Conservation (phyloP, 192 early-diverging fungal genomes). For the Dimargaris verticillata region DNA sequence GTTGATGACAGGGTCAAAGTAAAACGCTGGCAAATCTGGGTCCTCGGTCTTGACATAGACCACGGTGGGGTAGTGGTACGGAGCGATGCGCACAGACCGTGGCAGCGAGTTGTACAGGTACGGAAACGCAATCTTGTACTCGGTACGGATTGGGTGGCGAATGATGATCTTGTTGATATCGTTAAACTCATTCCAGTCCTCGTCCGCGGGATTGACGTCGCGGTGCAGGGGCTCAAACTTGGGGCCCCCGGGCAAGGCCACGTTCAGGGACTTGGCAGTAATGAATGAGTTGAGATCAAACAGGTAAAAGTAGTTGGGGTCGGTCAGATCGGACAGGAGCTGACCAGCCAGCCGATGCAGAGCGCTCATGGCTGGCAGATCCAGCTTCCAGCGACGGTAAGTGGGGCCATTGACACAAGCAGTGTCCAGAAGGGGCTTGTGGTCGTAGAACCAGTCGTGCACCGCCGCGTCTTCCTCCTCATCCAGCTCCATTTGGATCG, state of each 20-base stretch:
- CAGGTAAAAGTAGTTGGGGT: constrained; percentile 96
- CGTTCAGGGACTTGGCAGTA: constrained; percentile 93
- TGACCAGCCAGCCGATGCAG: constrained; percentile 83
- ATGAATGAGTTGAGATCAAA: constrained; percentile 91
- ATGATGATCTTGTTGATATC: constrained; percentile 99
- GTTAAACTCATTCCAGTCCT: constrained; percentile 99
- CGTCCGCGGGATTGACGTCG: constrained; percentile 91
- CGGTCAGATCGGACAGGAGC: constrained; percentile 82
- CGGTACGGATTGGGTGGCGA: constrained; percentile 92
- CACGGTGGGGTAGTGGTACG: constrained; percentile 86
- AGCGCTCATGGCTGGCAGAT: constrained; percentile 87
- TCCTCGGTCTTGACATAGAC: constrained; percentile 81
- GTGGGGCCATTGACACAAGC: constrained; percentile 76
- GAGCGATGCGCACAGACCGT: constrained; percentile 74
- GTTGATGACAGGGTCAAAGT: constrained; percentile 93
- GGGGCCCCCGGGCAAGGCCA: constrained; percentile 95
- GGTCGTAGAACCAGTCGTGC: constrained; percentile 94
- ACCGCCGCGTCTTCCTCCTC: constrained; percentile 86
- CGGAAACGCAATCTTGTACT: constrained; percentile 98
- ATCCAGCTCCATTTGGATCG: constrained; percentile 98
- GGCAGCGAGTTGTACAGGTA: constrained; percentile 95
- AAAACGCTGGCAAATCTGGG: constrained; percentile 93
- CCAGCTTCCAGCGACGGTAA: constrained; percentile 79
- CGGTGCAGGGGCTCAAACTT: constrained; percentile 94
- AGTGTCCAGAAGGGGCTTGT: constrained; percentile 62